Conservation (phyloP, 495 filamentous ascomycete genomes). For the Elaphomyces granulatus region DNA sequence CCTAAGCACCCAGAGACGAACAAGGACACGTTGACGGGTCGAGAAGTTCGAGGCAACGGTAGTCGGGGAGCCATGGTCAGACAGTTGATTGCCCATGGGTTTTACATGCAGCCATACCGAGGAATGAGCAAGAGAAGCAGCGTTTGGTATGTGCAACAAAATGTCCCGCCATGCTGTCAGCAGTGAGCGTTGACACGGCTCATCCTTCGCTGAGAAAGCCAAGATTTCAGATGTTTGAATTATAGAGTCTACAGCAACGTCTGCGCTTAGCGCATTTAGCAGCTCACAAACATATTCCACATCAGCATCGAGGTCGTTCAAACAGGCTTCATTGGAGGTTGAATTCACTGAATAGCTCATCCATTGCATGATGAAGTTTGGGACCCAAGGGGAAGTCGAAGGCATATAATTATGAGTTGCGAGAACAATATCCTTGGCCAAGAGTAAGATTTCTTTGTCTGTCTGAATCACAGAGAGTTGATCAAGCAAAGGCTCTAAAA, state of each 20-base stretch:
- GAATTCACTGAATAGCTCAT: constrained; percentile 9
- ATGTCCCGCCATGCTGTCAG: constrained; percentile 23
- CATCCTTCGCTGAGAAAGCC: constrained; percentile 8
- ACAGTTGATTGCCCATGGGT: neutral
- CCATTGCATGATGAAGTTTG: constrained; percentile 18
- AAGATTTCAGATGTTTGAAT: constrained; percentile 24
- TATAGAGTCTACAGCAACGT: constrained; percentile 16
- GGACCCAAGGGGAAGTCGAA: constrained; percentile 12
- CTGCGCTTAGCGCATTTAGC: constrained; percentile 13
- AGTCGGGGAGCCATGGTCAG: neutral
- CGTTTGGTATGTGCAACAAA: constrained; percentile 12
- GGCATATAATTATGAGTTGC: constrained; percentile 12
- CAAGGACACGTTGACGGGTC: constrained; percentile 16
- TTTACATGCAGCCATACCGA: constrained; percentile 17
- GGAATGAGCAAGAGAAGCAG: constrained; percentile 13
- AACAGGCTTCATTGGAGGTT: neutral
- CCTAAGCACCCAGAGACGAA: constrained; percentile 27
- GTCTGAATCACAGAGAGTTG: constrained; percentile 9
- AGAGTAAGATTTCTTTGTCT: constrained; percentile 6
- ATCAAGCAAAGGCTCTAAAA: constrained; percentile 22
- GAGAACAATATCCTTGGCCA: constrained; percentile 23
- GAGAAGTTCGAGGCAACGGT: constrained; percentile 1
- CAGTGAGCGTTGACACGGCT: constrained; percentile 4
- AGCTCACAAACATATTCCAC: constrained; percentile 8
- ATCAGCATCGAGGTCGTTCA: neutral